Conservation (phyloP, 2,329 filamentous ascomycete genomes). For the Magnaporthiopsis poae region DNA sequence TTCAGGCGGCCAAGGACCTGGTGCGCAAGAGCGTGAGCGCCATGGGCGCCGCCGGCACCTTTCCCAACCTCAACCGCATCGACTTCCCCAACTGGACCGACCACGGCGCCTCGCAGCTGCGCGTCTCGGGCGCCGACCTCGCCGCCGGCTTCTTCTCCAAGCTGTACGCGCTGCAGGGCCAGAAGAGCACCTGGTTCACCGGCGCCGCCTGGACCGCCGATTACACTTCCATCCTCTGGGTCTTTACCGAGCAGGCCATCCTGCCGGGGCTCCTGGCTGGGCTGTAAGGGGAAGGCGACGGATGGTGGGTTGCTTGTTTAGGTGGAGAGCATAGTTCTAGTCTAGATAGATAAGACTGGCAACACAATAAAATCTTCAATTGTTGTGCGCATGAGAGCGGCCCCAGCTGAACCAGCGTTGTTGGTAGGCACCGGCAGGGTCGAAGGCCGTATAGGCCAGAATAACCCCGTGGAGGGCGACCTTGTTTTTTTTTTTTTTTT, state of each 20-base stretch:
- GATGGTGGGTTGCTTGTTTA: too few relatives aligned
- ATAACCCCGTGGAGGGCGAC: too few relatives aligned
- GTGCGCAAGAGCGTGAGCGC: background rate
- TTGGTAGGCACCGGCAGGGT: too few relatives aligned
- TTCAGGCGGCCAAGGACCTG: conserved; percentile 4
- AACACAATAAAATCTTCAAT: too few relatives aligned
- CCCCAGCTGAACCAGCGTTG: too few relatives aligned
- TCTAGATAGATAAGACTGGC: too few relatives aligned
- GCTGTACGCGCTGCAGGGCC: conserved; percentile 23
- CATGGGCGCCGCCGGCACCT: conserved; percentile 2
- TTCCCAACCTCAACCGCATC: background rate
- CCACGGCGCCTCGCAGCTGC: conserved; percentile 17
- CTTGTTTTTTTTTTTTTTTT: too few relatives aligned
- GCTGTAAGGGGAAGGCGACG: conserved; percentile 11
- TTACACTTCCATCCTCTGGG: conserved; percentile 4
- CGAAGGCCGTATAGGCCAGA: too few relatives aligned
- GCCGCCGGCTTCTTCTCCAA: conserved; percentile 21
- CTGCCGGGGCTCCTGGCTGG: conserved; percentile 8
- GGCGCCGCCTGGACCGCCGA: conserved; percentile 17
- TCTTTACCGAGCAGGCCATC: conserved; percentile 6
- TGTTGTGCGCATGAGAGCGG: too few relatives aligned
- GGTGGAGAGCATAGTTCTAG: too few relatives aligned
- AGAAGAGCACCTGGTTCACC: conserved; percentile 24
- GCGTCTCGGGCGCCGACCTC: conserved; percentile 17
- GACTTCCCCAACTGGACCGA: conserved; percentile 15